phyloP scores from a whole-genome alignment of 2,329 filamentous ascomycete species.

The Nectriaceae sp. region DNA sequence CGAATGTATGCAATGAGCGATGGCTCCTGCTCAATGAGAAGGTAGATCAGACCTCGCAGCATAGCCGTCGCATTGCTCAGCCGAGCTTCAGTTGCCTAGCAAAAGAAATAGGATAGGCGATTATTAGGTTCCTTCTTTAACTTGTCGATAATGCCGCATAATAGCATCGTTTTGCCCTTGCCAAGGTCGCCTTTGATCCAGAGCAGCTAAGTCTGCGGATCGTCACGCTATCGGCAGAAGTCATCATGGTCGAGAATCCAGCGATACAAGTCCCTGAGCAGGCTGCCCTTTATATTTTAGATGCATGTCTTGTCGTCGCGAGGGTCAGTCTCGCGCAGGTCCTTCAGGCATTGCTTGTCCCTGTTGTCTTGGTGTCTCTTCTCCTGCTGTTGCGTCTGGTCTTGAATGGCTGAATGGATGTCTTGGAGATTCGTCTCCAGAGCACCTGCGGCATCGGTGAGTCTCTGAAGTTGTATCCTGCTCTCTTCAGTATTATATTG shows the following conservation, averaged over 20 bases:
- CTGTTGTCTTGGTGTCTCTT: slow-evolving; percentile 6
- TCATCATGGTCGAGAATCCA: slow-evolving; percentile 36
- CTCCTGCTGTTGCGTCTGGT: slow-evolving; percentile 8
- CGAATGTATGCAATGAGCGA: slow-evolving; percentile 36
- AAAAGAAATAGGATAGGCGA: slow-evolving; percentile 43
- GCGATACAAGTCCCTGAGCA: slow-evolving; percentile 32
- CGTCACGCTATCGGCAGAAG: slow-evolving; percentile 18
- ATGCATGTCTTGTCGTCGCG: slow-evolving; percentile 38
- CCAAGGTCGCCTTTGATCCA: slow-evolving; percentile 42
- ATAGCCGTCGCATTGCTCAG: slow-evolving; percentile 43
- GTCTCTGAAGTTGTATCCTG: slow-evolving; percentile 3
- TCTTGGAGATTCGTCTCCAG: slow-evolving; percentile 5
- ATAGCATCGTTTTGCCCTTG: slow-evolving; percentile 47
- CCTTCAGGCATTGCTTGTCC: slow-evolving; percentile 22
- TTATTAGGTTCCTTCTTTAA: slow-evolving; percentile 21
- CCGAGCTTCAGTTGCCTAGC: slow-evolving; percentile 38
- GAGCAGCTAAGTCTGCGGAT: slow-evolving; percentile 26
- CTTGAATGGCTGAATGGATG: slow-evolving; percentile 9
- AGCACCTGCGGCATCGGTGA: not conserved
- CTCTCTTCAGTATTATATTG: slow-evolving; percentile 15
- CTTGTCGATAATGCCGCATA: slow-evolving; percentile 41
- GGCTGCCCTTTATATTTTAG: slow-evolving; percentile 34
- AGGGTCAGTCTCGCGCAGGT: slow-evolving; percentile 34
- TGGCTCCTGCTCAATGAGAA: slow-evolving; percentile 37
- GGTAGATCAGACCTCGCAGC: slow-evolving; percentile 44